These are phyloP conservation scores for Fusarium sp. DNA, from an alignment of 2,329 filamentous ascomycete genomes.

Conservation along the genomic window DNA sequence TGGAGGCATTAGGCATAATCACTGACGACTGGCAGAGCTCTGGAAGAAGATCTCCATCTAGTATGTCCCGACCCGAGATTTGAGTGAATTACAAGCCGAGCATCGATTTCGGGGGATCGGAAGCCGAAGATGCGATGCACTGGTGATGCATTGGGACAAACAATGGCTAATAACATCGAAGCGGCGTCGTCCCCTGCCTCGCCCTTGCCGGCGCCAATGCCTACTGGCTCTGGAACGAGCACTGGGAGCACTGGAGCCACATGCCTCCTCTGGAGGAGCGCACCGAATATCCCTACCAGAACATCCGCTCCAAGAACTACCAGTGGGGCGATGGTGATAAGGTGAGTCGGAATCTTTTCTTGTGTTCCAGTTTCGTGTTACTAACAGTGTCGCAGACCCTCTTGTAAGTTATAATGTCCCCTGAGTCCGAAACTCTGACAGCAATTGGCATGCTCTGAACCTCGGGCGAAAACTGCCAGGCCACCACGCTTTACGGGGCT, in stretches of 20 bases:
- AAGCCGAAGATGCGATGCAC: constrained; percentile 28
- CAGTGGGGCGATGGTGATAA: constrained; percentile 97
- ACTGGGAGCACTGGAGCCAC: constrained; percentile 97
- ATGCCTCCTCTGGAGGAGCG: constrained; percentile 91
- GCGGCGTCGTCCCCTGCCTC: constrained; percentile 82
- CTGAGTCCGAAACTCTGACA: neutral
- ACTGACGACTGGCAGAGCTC: constrained; percentile 75
- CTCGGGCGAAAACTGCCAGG: neutral
- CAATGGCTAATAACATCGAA: constrained; percentile 58
- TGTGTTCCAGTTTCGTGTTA: constrained; percentile 9
- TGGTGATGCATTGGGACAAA: constrained; percentile 15
- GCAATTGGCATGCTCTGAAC: neutral
- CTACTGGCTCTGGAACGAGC: constrained; percentile 92
- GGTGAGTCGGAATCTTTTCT: constrained; percentile 63
- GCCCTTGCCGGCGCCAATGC: constrained; percentile 84
- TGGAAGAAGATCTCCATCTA: constrained; percentile 98
- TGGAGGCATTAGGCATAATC: constrained; percentile 28
- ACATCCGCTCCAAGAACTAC: constrained; percentile 97
- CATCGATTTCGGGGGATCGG: constrained; percentile 31
- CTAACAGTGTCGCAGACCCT: constrained; percentile 67
- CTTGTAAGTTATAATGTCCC: constrained; percentile 52
- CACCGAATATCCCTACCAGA: constrained; percentile 96
- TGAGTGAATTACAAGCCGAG: constrained; percentile 49
- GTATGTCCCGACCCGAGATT: constrained; percentile 71
- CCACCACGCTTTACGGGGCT: neutral